phyloP scores from a whole-genome alignment of 495 filamentous ascomycete species.

The Podospora pseudocomata region DNA sequence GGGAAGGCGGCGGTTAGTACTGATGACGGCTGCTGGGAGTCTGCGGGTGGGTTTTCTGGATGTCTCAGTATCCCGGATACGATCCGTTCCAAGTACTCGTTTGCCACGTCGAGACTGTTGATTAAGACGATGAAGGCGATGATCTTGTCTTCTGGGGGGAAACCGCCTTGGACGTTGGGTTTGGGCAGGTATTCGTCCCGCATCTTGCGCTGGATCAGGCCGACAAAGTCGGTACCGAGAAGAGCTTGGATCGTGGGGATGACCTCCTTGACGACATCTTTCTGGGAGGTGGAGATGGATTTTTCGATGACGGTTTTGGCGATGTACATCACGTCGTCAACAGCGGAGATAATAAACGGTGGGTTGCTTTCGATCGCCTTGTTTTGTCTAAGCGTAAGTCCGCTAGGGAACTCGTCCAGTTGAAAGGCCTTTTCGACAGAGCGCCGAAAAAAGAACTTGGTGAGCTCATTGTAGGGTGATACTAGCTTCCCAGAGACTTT shows the following conservation, averaged over 20 bases:
- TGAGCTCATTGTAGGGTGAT: constrained; percentile 78
- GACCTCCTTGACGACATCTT: constrained; percentile 67
- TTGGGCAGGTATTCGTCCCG: constrained; percentile 89
- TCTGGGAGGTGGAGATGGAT: constrained; percentile 79
- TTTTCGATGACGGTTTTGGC: constrained; percentile 86
- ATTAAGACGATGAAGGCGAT: constrained; percentile 86
- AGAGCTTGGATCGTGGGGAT: constrained; percentile 78
- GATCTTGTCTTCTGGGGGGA: constrained; percentile 79
- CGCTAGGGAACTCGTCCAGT: constrained; percentile 86
- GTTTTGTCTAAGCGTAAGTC: constrained; percentile 68
- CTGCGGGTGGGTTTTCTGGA: constrained; percentile 24
- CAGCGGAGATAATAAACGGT: constrained; percentile 89
- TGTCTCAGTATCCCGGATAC: constrained; percentile 60
- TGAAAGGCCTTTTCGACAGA: constrained; percentile 97
- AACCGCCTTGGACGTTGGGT: constrained; percentile 64
- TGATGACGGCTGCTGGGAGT: constrained; percentile 17
- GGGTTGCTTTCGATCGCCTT: constrained; percentile 66
- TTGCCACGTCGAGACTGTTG: constrained; percentile 88
- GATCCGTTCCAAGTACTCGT: constrained; percentile 86
- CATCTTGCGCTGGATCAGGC: constrained; percentile 97
- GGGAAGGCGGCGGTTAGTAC: constrained; percentile 63
- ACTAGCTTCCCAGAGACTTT: constrained; percentile 73
- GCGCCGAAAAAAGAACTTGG: constrained; percentile 91
- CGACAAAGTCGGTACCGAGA: constrained; percentile 89
- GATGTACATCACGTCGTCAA: constrained; percentile 99